Conservation (phyloP, 345 rosid genomes). For the Euphorbia peplus region DNA sequence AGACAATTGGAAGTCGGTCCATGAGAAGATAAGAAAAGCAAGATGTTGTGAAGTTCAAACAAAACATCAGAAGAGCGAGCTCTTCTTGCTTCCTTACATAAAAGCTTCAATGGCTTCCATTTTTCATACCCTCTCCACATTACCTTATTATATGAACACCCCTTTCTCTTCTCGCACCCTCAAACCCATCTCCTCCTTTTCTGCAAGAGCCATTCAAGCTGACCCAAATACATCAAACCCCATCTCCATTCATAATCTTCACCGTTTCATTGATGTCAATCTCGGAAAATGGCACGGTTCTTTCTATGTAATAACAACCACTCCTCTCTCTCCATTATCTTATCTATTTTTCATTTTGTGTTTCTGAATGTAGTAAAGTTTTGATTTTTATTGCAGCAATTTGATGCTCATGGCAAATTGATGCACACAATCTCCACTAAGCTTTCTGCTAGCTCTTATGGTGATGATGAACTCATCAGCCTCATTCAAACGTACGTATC, state of each 20-base stretch:
- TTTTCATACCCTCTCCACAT: constrained; percentile 29
- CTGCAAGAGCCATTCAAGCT: constrained; percentile 19
- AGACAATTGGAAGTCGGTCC: too few species aligned
- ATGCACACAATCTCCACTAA: constrained; percentile 63
- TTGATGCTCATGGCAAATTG: constrained; percentile 64
- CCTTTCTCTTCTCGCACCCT: constrained; percentile 26
- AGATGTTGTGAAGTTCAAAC: not conserved
- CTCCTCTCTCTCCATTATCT: not conserved
- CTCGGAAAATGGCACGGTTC: constrained; percentile 82
- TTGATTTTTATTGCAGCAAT: constrained; percentile 61
- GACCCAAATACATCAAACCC: constrained; percentile 32
- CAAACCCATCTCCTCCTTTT: constrained; percentile 22
- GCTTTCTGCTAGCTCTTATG: constrained; percentile 74
- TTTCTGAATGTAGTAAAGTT: not conserved
- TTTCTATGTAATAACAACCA: constrained; percentile 59
- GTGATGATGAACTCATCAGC: constrained; percentile 82
- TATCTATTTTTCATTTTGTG: not conserved
- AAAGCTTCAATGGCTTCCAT: constrained; percentile 31
- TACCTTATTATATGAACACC: not conserved
- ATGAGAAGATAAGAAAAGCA: too few species aligned
- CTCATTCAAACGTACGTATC: constrained; percentile 87
- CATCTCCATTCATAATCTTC: constrained; percentile 72
- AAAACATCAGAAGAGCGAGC: too few species aligned
- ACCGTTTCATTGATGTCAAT: constrained; percentile 60
- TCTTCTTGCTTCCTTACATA: not conserved